phyloP scores from a whole-genome alignment of 2,329 filamentous ascomycete genomes.

The Alternaria incomplexa region DNA sequence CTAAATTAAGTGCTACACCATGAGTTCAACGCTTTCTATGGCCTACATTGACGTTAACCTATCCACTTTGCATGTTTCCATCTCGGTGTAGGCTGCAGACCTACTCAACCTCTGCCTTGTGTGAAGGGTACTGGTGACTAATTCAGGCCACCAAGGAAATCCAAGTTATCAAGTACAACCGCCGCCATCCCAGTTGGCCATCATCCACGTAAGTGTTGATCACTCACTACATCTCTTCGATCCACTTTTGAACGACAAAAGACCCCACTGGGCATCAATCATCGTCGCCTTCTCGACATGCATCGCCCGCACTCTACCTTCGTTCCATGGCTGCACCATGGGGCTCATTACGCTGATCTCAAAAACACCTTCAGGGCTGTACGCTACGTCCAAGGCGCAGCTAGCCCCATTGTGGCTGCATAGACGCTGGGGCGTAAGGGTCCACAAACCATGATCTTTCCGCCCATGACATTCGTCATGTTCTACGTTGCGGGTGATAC shows the following conservation, averaged over 20 bases:
- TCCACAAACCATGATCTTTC: background rate
- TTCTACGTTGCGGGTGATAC: background rate
- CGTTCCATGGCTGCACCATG: background rate
- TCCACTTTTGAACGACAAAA: background rate
- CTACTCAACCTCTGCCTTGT: background rate
- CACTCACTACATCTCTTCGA: background rate
- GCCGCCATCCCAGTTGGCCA: background rate
- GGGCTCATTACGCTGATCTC: background rate
- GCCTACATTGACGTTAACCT: background rate
- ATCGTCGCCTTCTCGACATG: background rate
- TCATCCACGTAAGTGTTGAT: background rate
- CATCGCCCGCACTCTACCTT: background rate
- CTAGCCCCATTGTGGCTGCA: background rate
- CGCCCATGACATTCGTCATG: background rate
- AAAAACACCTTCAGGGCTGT: background rate
- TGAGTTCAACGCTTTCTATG: background rate
- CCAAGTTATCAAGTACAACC: background rate
- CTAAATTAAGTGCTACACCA: background rate
- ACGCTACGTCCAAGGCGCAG: background rate
- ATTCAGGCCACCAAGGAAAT: background rate
- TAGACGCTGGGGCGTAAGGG: background rate
- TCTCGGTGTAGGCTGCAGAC: background rate
- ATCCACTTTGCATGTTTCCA: background rate
- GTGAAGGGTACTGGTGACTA: background rate
- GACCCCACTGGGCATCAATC: background rate